A percentile compares a stretch with the other conserved stretches of the same genome.
phyloP scores from a whole-genome alignment of 257 asterid genomes.

The Rubia yunnanensis region DNA sequence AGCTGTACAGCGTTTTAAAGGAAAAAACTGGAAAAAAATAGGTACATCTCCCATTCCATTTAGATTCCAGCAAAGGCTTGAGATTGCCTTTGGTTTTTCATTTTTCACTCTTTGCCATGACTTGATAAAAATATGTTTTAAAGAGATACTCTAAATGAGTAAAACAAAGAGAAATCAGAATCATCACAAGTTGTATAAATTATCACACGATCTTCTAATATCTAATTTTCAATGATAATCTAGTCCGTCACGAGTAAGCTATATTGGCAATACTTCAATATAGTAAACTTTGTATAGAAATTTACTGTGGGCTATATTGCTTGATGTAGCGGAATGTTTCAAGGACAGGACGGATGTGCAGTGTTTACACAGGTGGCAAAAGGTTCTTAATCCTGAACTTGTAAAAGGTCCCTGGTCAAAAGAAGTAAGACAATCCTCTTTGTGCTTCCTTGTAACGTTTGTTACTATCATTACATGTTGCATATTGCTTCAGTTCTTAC shows the following conservation, averaged over 20 bases:
- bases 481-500: not conserved
- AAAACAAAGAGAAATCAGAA: not conserved
- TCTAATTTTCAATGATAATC: not conserved
- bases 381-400: slow-evolving; percentile 91
- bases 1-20: slow-evolving; percentile 88
- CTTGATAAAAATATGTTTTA: not conserved
- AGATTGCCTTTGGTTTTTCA: not conserved
- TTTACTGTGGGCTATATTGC: not conserved
- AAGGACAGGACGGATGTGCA: slow-evolving; percentile 88
- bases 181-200: not conserved
- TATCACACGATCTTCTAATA: not conserved
- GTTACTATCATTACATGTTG: not conserved
- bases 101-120: not conserved
- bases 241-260: not conserved
- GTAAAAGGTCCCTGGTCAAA: slow-evolving; percentile 98
- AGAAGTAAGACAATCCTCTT: slow-evolving; percentile 46
- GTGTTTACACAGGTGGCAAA: slow-evolving; percentile 96
- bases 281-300: not conserved
- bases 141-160: not conserved
- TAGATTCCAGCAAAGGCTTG: not conserved
- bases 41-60: slow-evolving; percentile 25
- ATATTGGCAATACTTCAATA: not conserved
- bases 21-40: slow-evolving; percentile 96
- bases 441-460: slow-evolving; percentile 12
- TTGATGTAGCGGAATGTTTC: slow-evolving; percentile 69